Conservation (phyloP, 2,329 filamentous ascomycete genomes). For the Kalmusia sp. region DNA sequence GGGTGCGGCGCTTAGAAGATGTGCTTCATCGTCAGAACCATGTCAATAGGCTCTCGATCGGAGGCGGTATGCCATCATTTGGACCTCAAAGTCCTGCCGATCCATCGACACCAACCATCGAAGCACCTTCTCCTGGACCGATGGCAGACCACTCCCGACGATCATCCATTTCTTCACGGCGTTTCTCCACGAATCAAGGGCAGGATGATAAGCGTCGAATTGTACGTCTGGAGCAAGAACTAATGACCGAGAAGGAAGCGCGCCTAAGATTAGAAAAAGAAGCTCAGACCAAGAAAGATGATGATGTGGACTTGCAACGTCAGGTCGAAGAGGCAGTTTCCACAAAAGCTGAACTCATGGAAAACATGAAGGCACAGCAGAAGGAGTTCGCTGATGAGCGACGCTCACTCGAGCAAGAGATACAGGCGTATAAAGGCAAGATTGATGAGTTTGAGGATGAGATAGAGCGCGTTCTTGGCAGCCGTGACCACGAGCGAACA, state of each 20-base stretch:
- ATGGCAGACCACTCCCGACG: constrained; percentile 60
- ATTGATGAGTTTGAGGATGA: constrained; percentile 93
- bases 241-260: constrained; percentile 75
- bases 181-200: constrained; percentile 67
- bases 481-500: constrained; percentile 80
- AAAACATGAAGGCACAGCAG: constrained; percentile 92
- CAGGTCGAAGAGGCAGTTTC: constrained; percentile 86
- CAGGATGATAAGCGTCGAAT: constrained; percentile 69
- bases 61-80: constrained; percentile 51
- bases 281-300: constrained; percentile 61
- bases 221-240: constrained; percentile 76
- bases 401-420: constrained; percentile 80
- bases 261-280: constrained; percentile 74
- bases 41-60: constrained; percentile 60
- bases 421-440: constrained; percentile 75
- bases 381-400: constrained; percentile 87
- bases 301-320: constrained; percentile 67
- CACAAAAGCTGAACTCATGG: constrained; percentile 91
- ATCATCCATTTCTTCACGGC: constrained; percentile 67
- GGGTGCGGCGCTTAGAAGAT: constrained; percentile 90
- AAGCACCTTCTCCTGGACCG: constrained; percentile 40
- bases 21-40: constrained; percentile 83
- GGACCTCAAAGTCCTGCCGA: constrained; percentile 42
- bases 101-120: constrained; percentile 46
- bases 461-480: constrained; percentile 82